Percentiles rank a stretch among this genome's conserved stretches.
Conservation (phyloP, 495 filamentous ascomycete species). For the Aspergillus homomorphus region DNA sequence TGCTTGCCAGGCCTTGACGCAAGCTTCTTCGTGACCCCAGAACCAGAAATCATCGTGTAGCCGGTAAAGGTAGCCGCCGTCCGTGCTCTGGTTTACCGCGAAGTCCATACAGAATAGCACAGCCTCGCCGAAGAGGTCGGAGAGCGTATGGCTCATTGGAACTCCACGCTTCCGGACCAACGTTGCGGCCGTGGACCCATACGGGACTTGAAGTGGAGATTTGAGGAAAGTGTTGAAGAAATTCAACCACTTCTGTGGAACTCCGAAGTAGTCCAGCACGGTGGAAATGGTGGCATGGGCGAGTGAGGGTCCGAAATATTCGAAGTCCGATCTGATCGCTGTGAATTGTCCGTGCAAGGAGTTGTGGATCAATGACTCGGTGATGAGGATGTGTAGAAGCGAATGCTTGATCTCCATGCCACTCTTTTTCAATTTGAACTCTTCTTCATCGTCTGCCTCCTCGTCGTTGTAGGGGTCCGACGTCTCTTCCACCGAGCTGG, state of each 20-base stretch:
- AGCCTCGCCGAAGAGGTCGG: conserved; percentile 56
- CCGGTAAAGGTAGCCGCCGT: conserved; percentile 54
- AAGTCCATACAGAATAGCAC: conserved; percentile 66
- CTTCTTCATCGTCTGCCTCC: conserved; percentile 20
- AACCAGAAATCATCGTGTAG: conserved; percentile 71
- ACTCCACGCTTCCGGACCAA: conserved; percentile 53
- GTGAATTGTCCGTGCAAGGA: conserved; percentile 57
- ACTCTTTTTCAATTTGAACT: conserved; percentile 32
- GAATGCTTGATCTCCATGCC: conserved; percentile 56
- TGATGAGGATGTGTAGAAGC: conserved; percentile 58
- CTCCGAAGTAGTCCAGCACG: conserved; percentile 58
- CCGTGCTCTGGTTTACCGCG: conserved; percentile 57
- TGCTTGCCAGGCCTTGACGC: conserved; percentile 56
- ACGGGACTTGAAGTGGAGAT: conserved; percentile 54
- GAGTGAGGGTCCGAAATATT: conserved; percentile 59
- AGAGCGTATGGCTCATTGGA: conserved; percentile 59
- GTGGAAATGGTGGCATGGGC: conserved; percentile 57
- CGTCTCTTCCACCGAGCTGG: conserved; percentile 23
- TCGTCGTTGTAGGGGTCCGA: conserved; percentile 34
- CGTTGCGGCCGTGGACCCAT: conserved; percentile 40
- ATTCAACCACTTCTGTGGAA: conserved; percentile 54
- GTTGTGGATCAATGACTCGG: conserved; percentile 60
- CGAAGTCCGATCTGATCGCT: conserved; percentile 58
- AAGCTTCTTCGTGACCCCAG: conserved; percentile 54
- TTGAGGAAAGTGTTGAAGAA: conserved; percentile 62